Conservation (phyloP, 106 monocot species). For the Acanthochlamys bracteata region DNA sequence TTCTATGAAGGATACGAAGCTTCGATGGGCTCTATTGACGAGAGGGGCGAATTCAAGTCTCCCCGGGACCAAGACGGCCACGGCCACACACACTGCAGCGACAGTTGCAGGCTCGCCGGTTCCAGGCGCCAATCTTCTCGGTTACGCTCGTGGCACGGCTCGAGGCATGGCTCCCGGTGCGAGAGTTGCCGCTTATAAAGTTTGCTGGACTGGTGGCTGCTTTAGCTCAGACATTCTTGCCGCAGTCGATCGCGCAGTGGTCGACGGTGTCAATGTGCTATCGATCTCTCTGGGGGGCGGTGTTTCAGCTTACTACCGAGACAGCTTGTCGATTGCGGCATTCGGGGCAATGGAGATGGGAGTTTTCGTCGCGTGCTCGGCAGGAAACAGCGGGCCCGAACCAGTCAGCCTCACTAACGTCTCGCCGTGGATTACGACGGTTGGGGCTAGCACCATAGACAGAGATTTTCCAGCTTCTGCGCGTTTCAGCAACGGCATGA, state of each 20-base stretch:
- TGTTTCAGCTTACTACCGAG: constrained; percentile 57
- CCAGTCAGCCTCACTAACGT: constrained; percentile 71
- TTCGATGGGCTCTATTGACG: constrained; percentile 48
- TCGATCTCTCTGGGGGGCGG: constrained; percentile 93
- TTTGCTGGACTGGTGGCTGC: constrained; percentile 85
- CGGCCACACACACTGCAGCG: constrained; percentile 89
- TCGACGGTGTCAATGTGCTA: constrained; percentile 79
- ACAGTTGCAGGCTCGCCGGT: constrained; percentile 63
- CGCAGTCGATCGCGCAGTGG: constrained; percentile 67
- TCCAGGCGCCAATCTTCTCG: constrained; percentile 47
- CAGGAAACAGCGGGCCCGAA: constrained; percentile 80
- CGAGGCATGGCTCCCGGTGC: constrained; percentile 80
- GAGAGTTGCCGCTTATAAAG: constrained; percentile 78
- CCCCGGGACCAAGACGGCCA: constrained; percentile 87
- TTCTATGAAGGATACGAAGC: constrained; percentile 81
- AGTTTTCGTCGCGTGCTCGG: constrained; percentile 78
- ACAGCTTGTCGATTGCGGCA: constrained; percentile 60
- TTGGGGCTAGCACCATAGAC: constrained; percentile 85
- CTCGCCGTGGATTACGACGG: constrained; percentile 77
- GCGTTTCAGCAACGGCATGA: constrained; percentile 42
- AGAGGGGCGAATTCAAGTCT: constrained; percentile 57
- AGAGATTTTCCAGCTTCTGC: constrained; percentile 64
- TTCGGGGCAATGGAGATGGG: constrained; percentile 88
- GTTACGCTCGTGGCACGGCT: constrained; percentile 66
- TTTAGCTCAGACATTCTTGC: constrained; percentile 85